phyloP scores from a whole-genome alignment of 139 green algal genomes.

The Dunaliella primolecta region DNA sequence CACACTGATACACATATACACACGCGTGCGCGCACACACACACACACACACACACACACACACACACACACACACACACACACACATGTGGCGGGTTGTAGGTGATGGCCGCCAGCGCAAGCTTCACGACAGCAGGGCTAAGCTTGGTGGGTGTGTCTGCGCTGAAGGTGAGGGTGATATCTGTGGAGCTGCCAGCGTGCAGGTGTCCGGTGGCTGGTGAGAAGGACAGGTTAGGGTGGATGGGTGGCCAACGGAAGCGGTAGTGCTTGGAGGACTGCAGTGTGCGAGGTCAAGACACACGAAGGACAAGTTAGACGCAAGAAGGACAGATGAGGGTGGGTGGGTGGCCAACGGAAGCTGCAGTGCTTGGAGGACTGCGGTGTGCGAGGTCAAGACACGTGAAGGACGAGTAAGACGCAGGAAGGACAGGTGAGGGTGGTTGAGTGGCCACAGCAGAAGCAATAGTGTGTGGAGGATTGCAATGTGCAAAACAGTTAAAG shows the following conservation, averaged over 20 bases:
- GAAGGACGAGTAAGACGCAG: too few relatives aligned
- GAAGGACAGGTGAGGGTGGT: slow-evolving; percentile 50
- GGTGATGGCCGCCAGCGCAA: slow-evolving; percentile 24
- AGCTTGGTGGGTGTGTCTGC: slow-evolving; percentile 44
- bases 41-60: background rate
- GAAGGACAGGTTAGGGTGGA: slow-evolving; percentile 51
- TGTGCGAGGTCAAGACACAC: too few relatives aligned
- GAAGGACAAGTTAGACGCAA: too few relatives aligned
- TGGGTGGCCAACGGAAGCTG: slow-evolving; percentile 55
- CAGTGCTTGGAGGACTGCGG: slow-evolving; percentile 14
- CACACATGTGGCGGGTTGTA: slow-evolving; percentile 2
- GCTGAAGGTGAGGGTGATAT: slow-evolving; percentile 58
- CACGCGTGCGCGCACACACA: background rate
- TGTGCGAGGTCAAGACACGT: too few relatives aligned
- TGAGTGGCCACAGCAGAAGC: slow-evolving; percentile 53
- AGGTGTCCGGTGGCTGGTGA: slow-evolving; percentile 61
- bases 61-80: background rate
- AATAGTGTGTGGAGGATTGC: too few relatives aligned
- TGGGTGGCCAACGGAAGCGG: slow-evolving; percentile 56
- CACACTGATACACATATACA: too few relatives aligned
- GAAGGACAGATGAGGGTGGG: slow-evolving; percentile 50
- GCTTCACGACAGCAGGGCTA: slow-evolving; percentile 34
- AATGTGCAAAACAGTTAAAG: too few relatives aligned
- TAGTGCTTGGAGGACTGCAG: slow-evolving; percentile 14
- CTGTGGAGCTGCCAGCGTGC: slow-evolving; percentile 50